phyloP scores from a whole-genome alignment of 2,329 filamentous ascomycete genomes.

The Emmonsia crescens region DNA sequence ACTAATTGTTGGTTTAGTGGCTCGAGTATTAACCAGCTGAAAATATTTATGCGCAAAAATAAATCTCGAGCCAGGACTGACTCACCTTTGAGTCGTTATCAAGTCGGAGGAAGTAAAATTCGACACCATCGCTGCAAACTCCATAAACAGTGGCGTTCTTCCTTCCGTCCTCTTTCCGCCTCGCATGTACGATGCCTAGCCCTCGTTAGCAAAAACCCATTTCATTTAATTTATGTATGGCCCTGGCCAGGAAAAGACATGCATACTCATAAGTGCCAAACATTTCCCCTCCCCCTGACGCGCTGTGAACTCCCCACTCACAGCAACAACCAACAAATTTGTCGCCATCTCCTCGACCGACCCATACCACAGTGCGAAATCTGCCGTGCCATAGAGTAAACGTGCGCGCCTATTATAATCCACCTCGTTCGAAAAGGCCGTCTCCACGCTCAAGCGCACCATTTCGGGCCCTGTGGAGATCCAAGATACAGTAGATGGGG shows the following conservation, averaged over 20 bases:
- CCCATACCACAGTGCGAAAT: slow-evolving; percentile 2
- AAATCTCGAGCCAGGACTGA: neutral
- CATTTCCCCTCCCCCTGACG: neutral
- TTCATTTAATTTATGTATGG: neutral
- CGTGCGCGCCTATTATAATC: neutral
- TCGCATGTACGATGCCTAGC: neutral
- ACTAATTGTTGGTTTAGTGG: neutral
- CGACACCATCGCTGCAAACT: neutral
- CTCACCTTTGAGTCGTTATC: neutral
- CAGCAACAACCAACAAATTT: neutral
- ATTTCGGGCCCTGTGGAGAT: neutral
- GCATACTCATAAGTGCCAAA: slow-evolving; percentile 2
- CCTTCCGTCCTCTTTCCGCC: neutral
- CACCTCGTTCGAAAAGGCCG: neutral
- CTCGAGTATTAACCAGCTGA: neutral
- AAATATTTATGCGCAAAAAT: neutral
- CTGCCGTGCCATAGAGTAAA: neutral
- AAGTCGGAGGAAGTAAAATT: slow-evolving; percentile 1
- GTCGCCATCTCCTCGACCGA: neutral
- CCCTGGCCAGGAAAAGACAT: neutral
- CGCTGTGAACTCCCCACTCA: neutral
- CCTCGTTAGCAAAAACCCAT: neutral
- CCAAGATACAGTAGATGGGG: neutral
- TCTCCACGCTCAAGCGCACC: neutral
- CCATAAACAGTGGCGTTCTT: neutral